Base-by-base conservation (phyloP, 2,329 filamentous ascomycete species). In the Colletotrichum lupini region DNA sequence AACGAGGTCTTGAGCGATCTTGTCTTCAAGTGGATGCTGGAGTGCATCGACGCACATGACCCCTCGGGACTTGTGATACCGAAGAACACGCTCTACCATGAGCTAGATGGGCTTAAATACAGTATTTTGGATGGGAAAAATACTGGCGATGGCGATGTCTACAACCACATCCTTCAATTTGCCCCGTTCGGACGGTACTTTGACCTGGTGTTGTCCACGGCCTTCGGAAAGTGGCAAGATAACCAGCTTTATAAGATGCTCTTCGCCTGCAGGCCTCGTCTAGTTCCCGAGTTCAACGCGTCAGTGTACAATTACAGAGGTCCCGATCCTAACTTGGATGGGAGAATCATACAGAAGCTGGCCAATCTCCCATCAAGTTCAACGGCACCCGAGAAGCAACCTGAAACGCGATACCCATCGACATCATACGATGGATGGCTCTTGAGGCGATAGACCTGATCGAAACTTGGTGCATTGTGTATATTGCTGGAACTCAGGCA, bases 1-100 rank as follows among this genome's bases (percentile, higher is more conserved):
- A 78, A 78, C 49, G 72, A 77, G 57, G 69, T 76, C 6, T 74
- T 78, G 9, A 49, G 76, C 1, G 76, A 78, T 24, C 58, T 77
- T 6, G 76, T 62, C 2, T 37, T 78, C 22, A 67, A 65, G 32
- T 77, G 75, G 77, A 77, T 78, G 68, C 55, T 78, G n/a, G 69
- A 75, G 22, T 72, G 65, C 12, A 49, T 77, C 5, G 58, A 53
- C 32, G 28, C 46, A 1, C 69, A 75, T 19, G 76, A 74, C 49
- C 46, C 53, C 2, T 73, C 67, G 3, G 78, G 19, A 24, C 71
- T 16, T 74, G 67, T 67, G 6, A 64, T 72, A 30, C 68, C 68
- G 8, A 72, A 72, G 53, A 53, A 55, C 1, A 30, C 56, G 19
- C 24, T 74, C 0, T 67, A 55, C 4, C 49, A 46, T 1, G 72